Conservation (phyloP, 2,329 filamentous ascomycete genomes). For the Cercospora sp. region DNA sequence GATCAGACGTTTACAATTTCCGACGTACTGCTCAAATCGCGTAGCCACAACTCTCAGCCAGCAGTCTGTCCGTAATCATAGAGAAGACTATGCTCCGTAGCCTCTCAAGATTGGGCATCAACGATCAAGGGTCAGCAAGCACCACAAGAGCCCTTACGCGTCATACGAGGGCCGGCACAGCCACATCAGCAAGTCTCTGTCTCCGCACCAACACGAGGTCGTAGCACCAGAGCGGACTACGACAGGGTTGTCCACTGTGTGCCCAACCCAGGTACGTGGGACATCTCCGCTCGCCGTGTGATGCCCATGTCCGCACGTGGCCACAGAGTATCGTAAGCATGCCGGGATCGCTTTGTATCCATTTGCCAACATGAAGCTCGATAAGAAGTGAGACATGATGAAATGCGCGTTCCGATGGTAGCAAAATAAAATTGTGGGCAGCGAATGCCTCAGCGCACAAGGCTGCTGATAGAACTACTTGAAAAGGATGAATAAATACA, state of each 20-base stretch:
- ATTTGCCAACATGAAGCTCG: background rate
- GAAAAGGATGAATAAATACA: background rate
- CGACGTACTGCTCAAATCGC: background rate
- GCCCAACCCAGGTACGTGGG: background rate
- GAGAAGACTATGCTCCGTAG: background rate
- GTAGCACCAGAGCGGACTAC: background rate
- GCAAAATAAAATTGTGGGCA: background rate
- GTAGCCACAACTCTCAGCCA: background rate
- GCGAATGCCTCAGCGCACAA: background rate
- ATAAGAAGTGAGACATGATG: background rate
- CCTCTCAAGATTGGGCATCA: background rate
- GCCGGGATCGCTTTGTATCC: background rate
- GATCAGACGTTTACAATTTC: too few species aligned
- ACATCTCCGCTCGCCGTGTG: background rate
- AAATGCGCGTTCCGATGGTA: background rate
- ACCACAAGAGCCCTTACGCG: background rate
- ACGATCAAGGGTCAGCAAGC: background rate
- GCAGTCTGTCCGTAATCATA: background rate
- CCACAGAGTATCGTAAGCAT: background rate
- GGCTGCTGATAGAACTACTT: background rate
- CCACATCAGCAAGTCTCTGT: background rate
- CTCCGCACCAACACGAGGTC: background rate
- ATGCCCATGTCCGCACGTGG: background rate
- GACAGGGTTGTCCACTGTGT: background rate
- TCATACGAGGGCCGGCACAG: background rate